Evolutionary conservation across 129 eudicot species (phyloP).

Genomic region (Centella asiatica): DNA sequence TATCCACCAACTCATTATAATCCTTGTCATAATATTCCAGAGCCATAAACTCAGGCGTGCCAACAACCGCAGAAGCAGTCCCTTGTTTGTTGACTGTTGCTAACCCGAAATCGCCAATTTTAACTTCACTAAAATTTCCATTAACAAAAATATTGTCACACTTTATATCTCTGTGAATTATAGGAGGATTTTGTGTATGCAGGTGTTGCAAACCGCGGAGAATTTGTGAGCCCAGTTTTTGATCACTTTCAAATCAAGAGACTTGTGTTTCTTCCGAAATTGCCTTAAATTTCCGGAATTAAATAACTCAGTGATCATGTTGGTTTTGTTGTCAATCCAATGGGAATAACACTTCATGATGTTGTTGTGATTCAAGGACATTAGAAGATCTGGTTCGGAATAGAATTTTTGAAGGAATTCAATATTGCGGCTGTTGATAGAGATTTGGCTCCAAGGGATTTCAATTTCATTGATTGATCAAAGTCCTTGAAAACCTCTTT

Average conservation of each 20-base stretch:
- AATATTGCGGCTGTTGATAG: constrained; percentile 17
- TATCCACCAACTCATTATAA: constrained; percentile 43
- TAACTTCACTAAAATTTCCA: constrained; percentile 60
- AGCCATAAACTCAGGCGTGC: constrained; percentile 43
- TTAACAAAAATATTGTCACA: constrained; percentile 66
- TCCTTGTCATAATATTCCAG: constrained; percentile 39
- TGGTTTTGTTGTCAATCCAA: constrained; percentile 44
- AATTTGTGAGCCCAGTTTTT: constrained; percentile 63
- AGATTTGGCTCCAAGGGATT: constrained; percentile 44
- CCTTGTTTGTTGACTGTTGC: constrained; percentile 36
- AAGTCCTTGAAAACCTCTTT: constrained; percentile 47
- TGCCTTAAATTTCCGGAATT: constrained; percentile 44
- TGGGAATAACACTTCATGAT: constrained; percentile 33
- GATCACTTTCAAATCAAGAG: constrained; percentile 40
- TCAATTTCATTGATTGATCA: constrained; percentile 48
- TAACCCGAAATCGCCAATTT: constrained; percentile 65
- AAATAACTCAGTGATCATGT: constrained; percentile 56
- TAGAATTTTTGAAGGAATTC: constrained; percentile 20
- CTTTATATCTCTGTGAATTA: constrained; percentile 58
- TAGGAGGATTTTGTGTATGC: constrained; percentile 50
- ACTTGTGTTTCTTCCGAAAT: constrained; percentile 50
- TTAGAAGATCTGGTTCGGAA: constrained; percentile 27
- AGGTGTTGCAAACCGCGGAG: constrained; percentile 45
- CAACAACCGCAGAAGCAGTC: constrained; percentile 21
- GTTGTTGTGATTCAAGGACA: constrained; percentile 37